phyloP scores from a whole-genome alignment of 768 basidiomycete species.

The Daedaleopsis nitida region DNA sequence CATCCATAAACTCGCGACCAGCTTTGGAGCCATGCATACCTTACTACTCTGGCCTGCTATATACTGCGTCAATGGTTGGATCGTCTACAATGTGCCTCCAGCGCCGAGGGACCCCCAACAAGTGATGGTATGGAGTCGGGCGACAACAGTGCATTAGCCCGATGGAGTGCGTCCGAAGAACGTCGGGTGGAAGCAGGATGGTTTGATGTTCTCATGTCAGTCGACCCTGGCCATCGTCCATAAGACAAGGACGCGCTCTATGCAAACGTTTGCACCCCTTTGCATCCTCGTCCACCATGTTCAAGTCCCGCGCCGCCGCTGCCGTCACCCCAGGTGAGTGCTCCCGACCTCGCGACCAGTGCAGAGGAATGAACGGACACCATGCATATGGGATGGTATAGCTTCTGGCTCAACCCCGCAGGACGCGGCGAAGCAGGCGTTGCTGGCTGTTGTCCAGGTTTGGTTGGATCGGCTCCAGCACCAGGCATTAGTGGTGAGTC shows the following conservation, averaged over 20 bases:
- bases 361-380: not conserved
- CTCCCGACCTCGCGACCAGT: not conserved
- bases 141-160: not conserved
- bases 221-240: not conserved
- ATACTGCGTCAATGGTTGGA: no score
- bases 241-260: not conserved
- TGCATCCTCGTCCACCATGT: constrained; percentile 43
- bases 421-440: constrained; percentile 19
- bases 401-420: not conserved
- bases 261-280: not conserved
- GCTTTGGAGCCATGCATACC: no score
- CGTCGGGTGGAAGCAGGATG: not conserved
- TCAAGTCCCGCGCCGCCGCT: not conserved
- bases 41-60: no score
- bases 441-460: constrained; percentile 43
- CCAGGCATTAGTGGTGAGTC: constrained; percentile 57
- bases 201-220: not conserved
- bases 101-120: not conserved
- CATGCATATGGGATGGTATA: not conserved
- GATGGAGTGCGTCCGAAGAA: not conserved
- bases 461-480: constrained; percentile 66
- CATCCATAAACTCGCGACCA: no score
- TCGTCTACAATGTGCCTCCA: not conserved
- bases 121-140: not conserved
- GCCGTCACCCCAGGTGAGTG: not conserved